phyloP scores from a whole-genome alignment of 805 yeast genomes.

The Wickerhamiella shivajii region DNA sequence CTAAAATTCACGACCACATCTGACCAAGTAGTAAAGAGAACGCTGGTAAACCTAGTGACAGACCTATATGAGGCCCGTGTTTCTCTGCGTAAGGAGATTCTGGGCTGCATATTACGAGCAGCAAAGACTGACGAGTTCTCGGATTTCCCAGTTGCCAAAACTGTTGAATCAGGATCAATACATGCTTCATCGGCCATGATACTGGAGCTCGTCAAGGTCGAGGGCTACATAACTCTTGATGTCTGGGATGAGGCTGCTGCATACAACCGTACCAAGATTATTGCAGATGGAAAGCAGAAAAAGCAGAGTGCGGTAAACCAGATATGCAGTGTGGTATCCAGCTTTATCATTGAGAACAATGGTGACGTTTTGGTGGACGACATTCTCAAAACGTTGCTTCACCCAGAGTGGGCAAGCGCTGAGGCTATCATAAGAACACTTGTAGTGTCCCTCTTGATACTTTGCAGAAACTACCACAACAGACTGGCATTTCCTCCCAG shows the following conservation, averaged over 20 bases:
- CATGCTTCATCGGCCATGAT: no score
- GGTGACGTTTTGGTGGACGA: slow-evolving; percentile 7
- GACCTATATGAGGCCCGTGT: no score
- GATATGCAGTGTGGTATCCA: not conserved
- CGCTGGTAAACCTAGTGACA: no score
- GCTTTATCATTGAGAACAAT: not conserved
- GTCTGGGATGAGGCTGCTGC: slow-evolving; percentile 8
- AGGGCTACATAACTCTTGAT: slow-evolving; percentile 1
- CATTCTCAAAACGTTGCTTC: slow-evolving; percentile 3
- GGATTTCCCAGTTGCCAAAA: no score
- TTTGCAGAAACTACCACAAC: not conserved
- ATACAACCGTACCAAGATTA: not conserved
- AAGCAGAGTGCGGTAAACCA: not conserved
- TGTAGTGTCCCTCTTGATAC: not conserved
- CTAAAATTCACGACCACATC: no score
- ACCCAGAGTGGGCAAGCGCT: slow-evolving; percentile 9
- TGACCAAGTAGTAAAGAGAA: no score
- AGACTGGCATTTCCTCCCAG: slow-evolving; percentile 4
- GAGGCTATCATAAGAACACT: slow-evolving; percentile 8
- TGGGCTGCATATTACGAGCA: no score
- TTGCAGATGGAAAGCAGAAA: slow-evolving; percentile 1
- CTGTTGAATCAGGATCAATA: no score
- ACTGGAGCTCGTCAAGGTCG: slow-evolving; percentile 2
- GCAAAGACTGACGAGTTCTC: no score
- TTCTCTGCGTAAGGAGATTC: no score